Evolutionary conservation across 2,329 filamentous ascomycete species (phyloP).

Genomic region (Achaetomium macrosporum): DNA sequence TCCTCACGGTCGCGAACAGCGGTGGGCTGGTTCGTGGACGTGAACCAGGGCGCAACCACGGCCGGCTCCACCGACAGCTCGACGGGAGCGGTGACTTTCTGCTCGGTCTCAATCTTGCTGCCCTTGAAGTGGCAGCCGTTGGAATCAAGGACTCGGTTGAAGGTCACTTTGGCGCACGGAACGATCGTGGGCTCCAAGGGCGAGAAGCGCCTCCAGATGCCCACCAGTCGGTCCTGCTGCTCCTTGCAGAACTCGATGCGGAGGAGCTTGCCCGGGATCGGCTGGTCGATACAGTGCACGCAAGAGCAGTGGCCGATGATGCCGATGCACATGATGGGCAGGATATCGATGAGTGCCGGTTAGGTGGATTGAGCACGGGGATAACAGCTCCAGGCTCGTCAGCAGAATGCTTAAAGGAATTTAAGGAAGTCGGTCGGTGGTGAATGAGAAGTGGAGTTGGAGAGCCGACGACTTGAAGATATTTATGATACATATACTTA

Average conservation of each 20-base stretch:
- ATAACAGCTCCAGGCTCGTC: not conserved
- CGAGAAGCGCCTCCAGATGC: not conserved
- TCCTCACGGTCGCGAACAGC: no score
- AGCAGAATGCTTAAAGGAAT: not conserved
- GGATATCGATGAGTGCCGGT: not conserved
- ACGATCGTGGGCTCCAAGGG: not conserved
- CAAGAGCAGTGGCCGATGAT: slow-evolving; percentile 5
- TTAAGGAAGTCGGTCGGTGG: not conserved
- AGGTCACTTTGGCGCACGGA: not conserved
- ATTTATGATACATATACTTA: no score
- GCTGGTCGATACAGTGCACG: not conserved
- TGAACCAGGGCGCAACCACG: no score
- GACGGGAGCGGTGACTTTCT: no score
- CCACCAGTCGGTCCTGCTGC: not conserved
- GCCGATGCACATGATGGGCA: slow-evolving; percentile 1
- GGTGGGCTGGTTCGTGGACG: no score
- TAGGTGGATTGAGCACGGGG: not conserved
- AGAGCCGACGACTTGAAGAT: no score
- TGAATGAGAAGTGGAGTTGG: no score
- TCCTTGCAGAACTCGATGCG: not conserved
- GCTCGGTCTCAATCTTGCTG: not conserved
- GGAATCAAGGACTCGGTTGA: not conserved
- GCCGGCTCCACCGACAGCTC: no score
- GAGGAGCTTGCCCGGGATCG: not conserved
- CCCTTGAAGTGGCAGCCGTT: not conserved